phyloP scores from a whole-genome alignment of 2,329 filamentous ascomycete genomes.

The Tolypocladium paradoxum region DNA sequence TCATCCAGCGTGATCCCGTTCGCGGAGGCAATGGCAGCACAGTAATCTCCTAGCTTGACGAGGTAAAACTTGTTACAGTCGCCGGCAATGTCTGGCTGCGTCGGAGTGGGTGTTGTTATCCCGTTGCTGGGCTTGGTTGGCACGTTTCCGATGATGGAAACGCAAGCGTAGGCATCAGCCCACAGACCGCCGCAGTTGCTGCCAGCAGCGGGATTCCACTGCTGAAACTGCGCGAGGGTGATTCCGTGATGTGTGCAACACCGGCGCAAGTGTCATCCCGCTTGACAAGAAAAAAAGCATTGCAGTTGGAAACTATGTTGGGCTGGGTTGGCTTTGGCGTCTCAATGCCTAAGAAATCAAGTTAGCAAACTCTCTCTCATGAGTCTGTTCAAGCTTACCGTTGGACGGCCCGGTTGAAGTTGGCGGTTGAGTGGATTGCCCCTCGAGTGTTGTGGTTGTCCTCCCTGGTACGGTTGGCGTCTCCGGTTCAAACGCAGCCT shows the following conservation, averaged over 20 bases:
- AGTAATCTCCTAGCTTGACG: constrained; percentile 8
- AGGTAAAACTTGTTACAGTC: constrained; percentile 5
- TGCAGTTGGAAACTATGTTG: constrained; percentile 2
- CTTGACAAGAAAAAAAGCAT: constrained; percentile 4
- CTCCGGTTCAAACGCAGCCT: too few species aligned
- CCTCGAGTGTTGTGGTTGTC: too few species aligned
- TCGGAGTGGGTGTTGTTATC: too few species aligned
- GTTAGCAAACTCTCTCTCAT: too few species aligned
- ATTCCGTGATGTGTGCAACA: constrained; percentile 10
- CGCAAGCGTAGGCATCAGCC: constrained; percentile 5
- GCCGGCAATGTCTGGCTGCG: constrained; percentile 1
- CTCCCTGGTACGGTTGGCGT: too few species aligned
- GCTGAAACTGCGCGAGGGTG: constrained; percentile 10
- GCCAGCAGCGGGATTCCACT: constrained; percentile 21
- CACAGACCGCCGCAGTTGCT: constrained; percentile 12
- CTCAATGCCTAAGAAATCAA: too few species aligned
- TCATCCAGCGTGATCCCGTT: constrained; percentile 11
- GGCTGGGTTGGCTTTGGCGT: constrained; percentile 1
- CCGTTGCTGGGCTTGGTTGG: too few species aligned
- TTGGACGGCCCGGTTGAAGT: too few species aligned
- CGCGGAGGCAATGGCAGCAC: constrained; percentile 7
- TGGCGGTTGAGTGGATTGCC: too few species aligned
- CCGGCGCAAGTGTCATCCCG: constrained; percentile 8
- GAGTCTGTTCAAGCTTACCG: too few species aligned
- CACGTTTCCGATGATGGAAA: constrained; percentile 1